Base-by-base conservation (phyloP, 768 basidiomycete genomes). In the Lactarius sp. region DNA sequence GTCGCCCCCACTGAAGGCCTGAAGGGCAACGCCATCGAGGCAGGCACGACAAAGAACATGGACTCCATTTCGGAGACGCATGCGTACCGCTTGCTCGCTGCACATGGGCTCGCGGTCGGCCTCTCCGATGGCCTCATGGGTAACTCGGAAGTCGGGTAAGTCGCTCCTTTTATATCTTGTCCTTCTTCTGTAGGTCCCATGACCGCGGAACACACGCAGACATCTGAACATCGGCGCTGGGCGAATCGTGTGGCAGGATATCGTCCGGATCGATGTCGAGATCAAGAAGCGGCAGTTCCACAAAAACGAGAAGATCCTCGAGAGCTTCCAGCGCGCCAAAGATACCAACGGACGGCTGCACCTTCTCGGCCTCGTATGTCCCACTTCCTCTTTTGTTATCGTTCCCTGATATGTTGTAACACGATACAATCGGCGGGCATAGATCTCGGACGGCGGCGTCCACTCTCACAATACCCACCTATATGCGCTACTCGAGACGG, bases 361-460 rank as follows among this genome's bases (percentile, higher is more conserved):
- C 74, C 77, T 95, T n/a, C 77, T 94, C 56, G 94, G 94, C 63
- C 79, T 96, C 71, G 90, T 95, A 72, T 51, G 72, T 66, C n/a
- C n/a, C 22, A 18, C 13, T 13, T 44, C 56, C 8, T 39, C 39
- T 41, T 50, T 34, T 34, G 31, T 5, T 33, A 6, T 58, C 31
- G 4, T 46, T 39, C 34, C 46, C 64, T 63, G 33, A 61, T 62
- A 56, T 62, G 18, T 22, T 37, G 14, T 41, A 18, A 10, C 22
- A n/a, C 27, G 31, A 13, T n/a, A 16, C 12, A 9, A 54, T 47
- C 39, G 14, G 9, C n/a, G 42, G 16, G 27, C 14, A 14, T 68
- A 94, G 91, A 79, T 94, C 57, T 97, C 94, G 14, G 94, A 98
- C 68, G 94, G 94, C 36, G 94, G 94, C 69, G 94, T 97, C n/a